phyloP scores from a whole-genome alignment of 2,329 filamentous ascomycete species.

The Pseudogymnoascus sp. region DNA sequence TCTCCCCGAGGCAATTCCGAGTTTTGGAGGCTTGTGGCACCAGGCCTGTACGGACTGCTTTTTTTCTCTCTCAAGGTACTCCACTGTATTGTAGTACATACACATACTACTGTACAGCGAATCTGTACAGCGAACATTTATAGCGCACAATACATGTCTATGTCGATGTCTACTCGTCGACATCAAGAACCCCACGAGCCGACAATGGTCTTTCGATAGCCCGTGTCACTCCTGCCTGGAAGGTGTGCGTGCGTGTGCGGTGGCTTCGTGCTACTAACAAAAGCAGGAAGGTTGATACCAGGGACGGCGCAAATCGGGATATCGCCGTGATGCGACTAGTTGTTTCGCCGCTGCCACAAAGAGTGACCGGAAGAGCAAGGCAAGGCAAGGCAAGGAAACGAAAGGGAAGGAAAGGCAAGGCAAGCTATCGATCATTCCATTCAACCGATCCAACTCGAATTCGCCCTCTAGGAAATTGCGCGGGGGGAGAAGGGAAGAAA shows the following conservation, averaged over 20 bases:
- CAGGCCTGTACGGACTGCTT: not conserved
- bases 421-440: not conserved
- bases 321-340: not conserved
- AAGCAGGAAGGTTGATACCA: not conserved
- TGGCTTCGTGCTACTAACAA: not conserved
- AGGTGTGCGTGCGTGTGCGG: not conserved
- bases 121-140: not conserved
- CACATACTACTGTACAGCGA: not conserved
- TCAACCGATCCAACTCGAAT: not conserved
- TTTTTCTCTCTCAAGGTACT: not conserved
- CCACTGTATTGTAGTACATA: not conserved
- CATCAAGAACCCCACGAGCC: not conserved
- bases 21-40: not conserved
- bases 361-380: not conserved
- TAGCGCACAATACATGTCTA: not conserved
- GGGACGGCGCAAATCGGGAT: not conserved
- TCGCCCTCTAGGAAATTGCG: not conserved
- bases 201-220: not conserved
- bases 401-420: not conserved
- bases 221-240: not conserved
- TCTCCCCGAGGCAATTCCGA: not conserved
- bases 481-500: not conserved
- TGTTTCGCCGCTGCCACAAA: not conserved
- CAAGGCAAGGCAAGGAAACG: not conserved
- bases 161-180: not conserved